These are phyloP conservation scores for Zasmidium angulare DNA, from an alignment of 2,329 filamentous ascomycete genomes.

Conservation along the genomic window DNA sequence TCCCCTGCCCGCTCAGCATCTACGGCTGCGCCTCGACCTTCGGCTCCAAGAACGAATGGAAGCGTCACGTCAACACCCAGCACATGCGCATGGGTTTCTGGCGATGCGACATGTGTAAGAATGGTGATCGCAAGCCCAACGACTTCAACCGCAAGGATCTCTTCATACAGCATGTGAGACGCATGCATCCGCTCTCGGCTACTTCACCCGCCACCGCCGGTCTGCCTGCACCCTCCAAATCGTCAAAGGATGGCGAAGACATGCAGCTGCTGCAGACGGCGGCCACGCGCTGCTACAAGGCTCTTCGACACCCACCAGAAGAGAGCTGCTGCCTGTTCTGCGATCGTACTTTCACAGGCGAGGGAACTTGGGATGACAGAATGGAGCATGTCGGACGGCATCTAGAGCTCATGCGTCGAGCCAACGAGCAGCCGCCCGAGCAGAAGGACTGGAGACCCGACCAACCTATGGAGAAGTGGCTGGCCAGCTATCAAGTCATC, in stretches of 20 bases:
- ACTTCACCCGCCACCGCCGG: conserved; percentile 38
- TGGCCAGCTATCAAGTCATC: conserved; percentile 21
- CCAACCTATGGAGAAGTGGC: conserved; percentile 38
- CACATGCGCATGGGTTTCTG: conserved; percentile 75
- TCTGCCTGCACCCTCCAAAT: not conserved
- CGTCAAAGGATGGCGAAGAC: conserved; percentile 5
- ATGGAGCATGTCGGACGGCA: conserved; percentile 89
- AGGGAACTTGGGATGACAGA: conserved; percentile 70
- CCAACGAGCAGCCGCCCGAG: conserved; percentile 27
- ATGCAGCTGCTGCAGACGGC: conserved; percentile 46
- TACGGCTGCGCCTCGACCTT: conserved; percentile 76
- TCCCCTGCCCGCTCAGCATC: conserved; percentile 74
- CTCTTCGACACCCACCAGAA: conserved; percentile 61
- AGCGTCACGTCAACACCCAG: conserved; percentile 78
- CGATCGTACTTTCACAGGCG: conserved; percentile 60
- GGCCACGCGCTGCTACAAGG: conserved; percentile 60
- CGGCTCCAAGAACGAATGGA: conserved; percentile 90
- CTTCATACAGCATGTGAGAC: conserved; percentile 81
- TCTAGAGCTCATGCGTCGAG: conserved; percentile 60
- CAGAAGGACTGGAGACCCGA: conserved; percentile 39
- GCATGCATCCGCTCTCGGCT: conserved; percentile 69
- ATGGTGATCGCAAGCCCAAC: conserved; percentile 42
- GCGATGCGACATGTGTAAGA: conserved; percentile 66
- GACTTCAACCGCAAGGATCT: conserved; percentile 93
- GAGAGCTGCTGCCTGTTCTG: conserved; percentile 67